A percentile compares a stretch with the other conserved stretches of the same genome.
Evolutionary conservation across 495 filamentous ascomycete genomes (phyloP).

Genomic region (Hypoxylon fragiforme): DNA sequence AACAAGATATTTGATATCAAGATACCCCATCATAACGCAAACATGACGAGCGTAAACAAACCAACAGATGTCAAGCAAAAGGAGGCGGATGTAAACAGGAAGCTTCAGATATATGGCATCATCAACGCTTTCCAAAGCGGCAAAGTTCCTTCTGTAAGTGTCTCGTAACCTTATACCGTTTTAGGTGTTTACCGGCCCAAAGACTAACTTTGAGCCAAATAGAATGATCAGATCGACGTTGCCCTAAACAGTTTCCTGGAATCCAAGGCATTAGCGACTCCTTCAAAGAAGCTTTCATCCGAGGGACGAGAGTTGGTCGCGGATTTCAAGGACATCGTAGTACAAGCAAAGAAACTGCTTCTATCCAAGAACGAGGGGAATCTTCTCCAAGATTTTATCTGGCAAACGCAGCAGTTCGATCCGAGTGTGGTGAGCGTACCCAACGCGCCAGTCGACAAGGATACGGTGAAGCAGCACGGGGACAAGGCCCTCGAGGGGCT

Average conservation of each 20-base stretch:
- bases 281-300: constrained; percentile 75
- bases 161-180: not conserved
- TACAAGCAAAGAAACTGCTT: constrained; percentile 84
- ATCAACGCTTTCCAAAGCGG: constrained; percentile 82
- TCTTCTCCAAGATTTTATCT: constrained; percentile 94
- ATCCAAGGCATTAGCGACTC: constrained; percentile 66
- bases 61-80: constrained; percentile 65
- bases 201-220: constrained; percentile 36
- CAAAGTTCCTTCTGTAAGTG: constrained; percentile 86
- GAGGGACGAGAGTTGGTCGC: constrained; percentile 78
- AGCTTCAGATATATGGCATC: constrained; percentile 95
- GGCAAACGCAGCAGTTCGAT: constrained; percentile 78
- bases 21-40: constrained; percentile 9
- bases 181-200: not conserved
- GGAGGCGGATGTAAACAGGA: constrained; percentile 78
- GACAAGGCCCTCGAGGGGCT: constrained; percentile 82
- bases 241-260: constrained; percentile 82
- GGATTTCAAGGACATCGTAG: constrained; percentile 81
- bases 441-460: constrained; percentile 69
- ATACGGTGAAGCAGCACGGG: constrained; percentile 76
- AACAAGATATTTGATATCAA: constrained; percentile 5
- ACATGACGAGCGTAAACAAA: constrained; percentile 60
- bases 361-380: constrained; percentile 95
- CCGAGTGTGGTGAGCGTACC: constrained; percentile 63
- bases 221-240: constrained; percentile 94